Evolutionary conservation across 139 green algal genomes (phyloP).

Genomic region (Chlorella ohadii): DNA sequence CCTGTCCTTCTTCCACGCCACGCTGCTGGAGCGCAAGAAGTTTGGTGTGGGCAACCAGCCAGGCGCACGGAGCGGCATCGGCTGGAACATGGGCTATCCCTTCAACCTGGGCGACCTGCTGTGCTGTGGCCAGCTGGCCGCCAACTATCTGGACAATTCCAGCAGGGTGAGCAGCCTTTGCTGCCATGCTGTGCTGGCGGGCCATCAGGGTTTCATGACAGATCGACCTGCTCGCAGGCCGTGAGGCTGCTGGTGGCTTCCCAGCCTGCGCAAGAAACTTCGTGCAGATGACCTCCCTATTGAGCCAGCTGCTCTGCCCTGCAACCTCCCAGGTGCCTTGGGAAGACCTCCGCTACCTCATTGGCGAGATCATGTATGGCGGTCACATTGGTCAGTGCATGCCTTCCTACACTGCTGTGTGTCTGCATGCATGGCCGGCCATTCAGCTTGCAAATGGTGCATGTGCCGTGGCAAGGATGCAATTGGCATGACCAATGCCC

Average conservation of each 20-base stretch:
- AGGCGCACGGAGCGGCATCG: slow-evolving; percentile 70
- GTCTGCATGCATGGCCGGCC: too few relatives aligned
- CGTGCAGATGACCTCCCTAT: not conserved
- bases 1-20: slow-evolving; percentile 93
- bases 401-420: too few relatives aligned
- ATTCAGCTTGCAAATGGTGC: too few relatives aligned
- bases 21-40: slow-evolving; percentile 94
- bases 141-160: slow-evolving; percentile 93
- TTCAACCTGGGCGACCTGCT: slow-evolving; percentile 94
- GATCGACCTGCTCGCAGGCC: too few relatives aligned
- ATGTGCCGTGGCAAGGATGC: too few relatives aligned
- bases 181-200: not conserved
- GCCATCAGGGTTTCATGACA: too few relatives aligned
- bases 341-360: slow-evolving; percentile 92
- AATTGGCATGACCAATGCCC: too few relatives aligned
- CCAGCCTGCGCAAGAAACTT: too few relatives aligned
- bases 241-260: too few relatives aligned
- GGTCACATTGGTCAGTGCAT: slow-evolving; percentile 75
- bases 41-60: slow-evolving; percentile 93
- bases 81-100: slow-evolving; percentile 92
- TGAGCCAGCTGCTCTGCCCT: too few relatives aligned
- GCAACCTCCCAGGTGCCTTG: slow-evolving; percentile 69
- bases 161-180: slow-evolving; percentile 60
- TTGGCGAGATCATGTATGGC: slow-evolving; percentile 98
- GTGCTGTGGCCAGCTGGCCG: slow-evolving; percentile 84